Evolutionary conservation across 2,329 filamentous ascomycete genomes (phyloP), one percentile per base, ranked within the genome.

Genomic region (Botrytis medusae): DNA sequence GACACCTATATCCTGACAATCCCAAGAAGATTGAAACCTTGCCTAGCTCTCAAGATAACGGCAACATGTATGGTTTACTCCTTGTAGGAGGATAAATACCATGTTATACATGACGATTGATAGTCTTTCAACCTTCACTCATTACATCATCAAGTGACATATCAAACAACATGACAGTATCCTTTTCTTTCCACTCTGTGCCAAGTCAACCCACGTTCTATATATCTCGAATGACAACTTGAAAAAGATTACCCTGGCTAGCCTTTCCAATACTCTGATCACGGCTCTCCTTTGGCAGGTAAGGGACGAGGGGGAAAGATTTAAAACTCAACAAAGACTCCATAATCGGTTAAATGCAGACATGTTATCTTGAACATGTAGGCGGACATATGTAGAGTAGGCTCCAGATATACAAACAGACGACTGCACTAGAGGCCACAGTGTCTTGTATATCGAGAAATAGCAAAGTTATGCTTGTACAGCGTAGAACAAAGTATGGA

Each of bases 231-330:
- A n/a, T 51, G 22, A n/a, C 25, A 54, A 54, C 8, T 54, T n/a
- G 10, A 54, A n/a, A n/a, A 54, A n/a, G 12, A 10, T n/a, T 25
- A 54, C n/a, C 25, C 25, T 54, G 14, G 16, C 5, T 54, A n/a
- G 48, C 12, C 48, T 16, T n/a, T 54, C 20, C 12, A 54, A n/a
- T 16, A 54, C 12, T 54, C 12, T 7, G 7, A 54, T n/a, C 25
- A 4, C 3, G 48, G 12, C 12, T 54, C 5, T 54, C 4, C 25
- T 5, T 14, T 0, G n/a, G 25, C 8, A n/a, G 2, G n/a, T 0
- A 16, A 16, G 25, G 25, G n/a, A n/a, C 48, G 5, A n/a, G 48
- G 12, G 12, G 25, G 14, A 2, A 54, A 14, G 2, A n/a, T 14
- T n/a, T 4, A 16, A 10, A 51, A n/a, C 22, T 10, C 22, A 54